phyloP scores from a whole-genome alignment of 495 filamentous ascomycete species.

The Emericellopsis terricola region DNA sequence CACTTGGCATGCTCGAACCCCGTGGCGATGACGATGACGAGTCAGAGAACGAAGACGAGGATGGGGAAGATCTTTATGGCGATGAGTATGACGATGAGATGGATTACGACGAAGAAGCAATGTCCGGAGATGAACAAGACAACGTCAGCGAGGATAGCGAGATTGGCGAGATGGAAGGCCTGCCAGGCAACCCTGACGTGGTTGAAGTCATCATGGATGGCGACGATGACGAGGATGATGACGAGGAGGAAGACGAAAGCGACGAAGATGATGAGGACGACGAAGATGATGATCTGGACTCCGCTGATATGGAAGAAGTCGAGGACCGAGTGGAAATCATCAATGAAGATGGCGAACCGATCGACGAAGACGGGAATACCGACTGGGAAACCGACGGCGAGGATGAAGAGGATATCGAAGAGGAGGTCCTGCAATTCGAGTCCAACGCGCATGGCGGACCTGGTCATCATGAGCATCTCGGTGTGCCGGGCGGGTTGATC shows the following conservation, averaged over 20 bases:
- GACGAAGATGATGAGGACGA: constrained; percentile 47
- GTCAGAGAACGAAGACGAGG: constrained; percentile 46
- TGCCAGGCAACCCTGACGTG: constrained; percentile 57
- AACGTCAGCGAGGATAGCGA: constrained; percentile 64
- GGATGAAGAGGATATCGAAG: constrained; percentile 23
- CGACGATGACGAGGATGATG: constrained; percentile 44
- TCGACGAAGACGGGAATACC: constrained; percentile 31
- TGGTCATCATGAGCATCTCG: too few relatives aligned
- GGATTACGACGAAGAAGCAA: constrained; percentile 76
- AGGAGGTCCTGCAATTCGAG: too few relatives aligned
- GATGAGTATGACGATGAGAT: constrained; percentile 75
- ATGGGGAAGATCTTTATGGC: constrained; percentile 71
- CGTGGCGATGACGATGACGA: constrained; percentile 54
- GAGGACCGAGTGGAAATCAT: constrained; percentile 38
- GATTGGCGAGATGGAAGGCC: constrained; percentile 73
- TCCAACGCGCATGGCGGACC: too few relatives aligned
- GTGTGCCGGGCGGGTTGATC: constrained; percentile 18
- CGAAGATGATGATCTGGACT: constrained; percentile 31
- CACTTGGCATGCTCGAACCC: constrained; percentile 85
- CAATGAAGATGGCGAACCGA: constrained; percentile 32
- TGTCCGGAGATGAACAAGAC: constrained; percentile 62
- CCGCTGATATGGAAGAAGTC: constrained; percentile 30
- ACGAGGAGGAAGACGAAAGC: constrained; percentile 42
- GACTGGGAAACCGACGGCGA: constrained; percentile 37
- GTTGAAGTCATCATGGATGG: constrained; percentile 77